These are phyloP conservation scores for Fusarium nanum DNA, from an alignment of 2,329 filamentous ascomycete genomes.

Conservation along the genomic window DNA sequence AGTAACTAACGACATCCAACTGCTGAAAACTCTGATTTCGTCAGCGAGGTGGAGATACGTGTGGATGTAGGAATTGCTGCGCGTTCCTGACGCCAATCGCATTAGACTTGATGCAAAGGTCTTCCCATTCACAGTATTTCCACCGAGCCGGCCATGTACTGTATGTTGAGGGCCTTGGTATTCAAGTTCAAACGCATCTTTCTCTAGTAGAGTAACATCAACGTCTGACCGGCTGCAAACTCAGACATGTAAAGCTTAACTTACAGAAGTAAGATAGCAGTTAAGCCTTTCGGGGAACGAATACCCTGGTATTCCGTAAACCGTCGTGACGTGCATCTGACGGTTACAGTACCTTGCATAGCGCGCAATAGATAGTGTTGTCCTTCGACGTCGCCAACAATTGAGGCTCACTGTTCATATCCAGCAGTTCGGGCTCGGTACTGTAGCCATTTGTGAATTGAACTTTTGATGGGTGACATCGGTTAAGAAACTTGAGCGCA, in stretches of 20 bases:
- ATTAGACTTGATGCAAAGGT: neutral
- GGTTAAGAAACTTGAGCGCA: conserved; percentile 2
- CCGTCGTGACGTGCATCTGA: conserved; percentile 36
- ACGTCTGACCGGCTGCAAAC: conserved; percentile 9
- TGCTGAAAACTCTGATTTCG: conserved; percentile 32
- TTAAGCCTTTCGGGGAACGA: conserved; percentile 23
- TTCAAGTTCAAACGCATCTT: neutral
- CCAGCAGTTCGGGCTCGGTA: conserved; percentile 16
- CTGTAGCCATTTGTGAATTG: conserved; percentile 1
- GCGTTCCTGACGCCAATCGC: conserved; percentile 3
- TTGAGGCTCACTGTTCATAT: conserved; percentile 30
- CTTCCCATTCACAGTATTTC: conserved; percentile 1
- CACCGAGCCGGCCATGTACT: neutral
- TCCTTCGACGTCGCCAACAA: conserved; percentile 10
- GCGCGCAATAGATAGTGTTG: neutral
- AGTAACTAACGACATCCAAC: neutral
- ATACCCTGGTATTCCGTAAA: conserved; percentile 3
- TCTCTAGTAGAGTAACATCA: neutral
- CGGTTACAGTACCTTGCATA: neutral
- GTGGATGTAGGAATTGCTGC: conserved; percentile 20
- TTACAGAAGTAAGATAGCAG: neutral
- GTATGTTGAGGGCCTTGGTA: neutral
- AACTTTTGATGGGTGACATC: conserved; percentile 29
- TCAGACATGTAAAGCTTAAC: conserved; percentile 4
- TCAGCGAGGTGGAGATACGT: conserved; percentile 36